Conservation (phyloP, 148 eudicot species). For the Rhododendron henanense region DNA sequence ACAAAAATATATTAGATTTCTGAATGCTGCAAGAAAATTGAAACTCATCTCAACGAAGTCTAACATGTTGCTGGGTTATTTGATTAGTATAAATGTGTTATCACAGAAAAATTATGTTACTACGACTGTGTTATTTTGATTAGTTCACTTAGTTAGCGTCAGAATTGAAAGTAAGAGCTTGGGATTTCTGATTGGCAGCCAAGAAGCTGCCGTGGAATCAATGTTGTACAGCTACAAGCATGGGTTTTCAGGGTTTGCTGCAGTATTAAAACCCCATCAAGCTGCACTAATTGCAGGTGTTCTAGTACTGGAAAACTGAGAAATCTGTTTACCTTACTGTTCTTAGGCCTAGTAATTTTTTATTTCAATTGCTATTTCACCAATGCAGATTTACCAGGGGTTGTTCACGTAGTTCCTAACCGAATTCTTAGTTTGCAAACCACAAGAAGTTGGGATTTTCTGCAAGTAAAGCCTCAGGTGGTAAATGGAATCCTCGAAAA, state of each 20-base stretch:
- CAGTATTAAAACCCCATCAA: constrained; percentile 36
- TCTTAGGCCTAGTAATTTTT: not conserved
- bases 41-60: not conserved
- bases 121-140: not conserved
- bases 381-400: constrained; percentile 40
- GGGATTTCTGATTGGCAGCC: constrained; percentile 22
- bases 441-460: constrained; percentile 60
- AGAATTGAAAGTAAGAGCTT: not conserved
- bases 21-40: not conserved
- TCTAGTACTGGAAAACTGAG: not conserved
- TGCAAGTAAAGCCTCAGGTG: constrained; percentile 28
- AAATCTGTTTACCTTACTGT: not conserved
- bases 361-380: not conserved
- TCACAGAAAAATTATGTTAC: not conserved
- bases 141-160: not conserved
- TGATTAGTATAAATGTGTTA: not conserved
- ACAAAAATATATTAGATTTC: not conserved
- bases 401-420: constrained; percentile 39
- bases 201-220: constrained; percentile 39
- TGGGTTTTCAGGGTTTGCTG: constrained; percentile 62
- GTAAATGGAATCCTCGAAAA: constrained; percentile 34
- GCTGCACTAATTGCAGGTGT: constrained; percentile 40
- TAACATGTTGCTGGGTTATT: not conserved
- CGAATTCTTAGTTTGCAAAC: constrained; percentile 35
- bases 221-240: constrained; percentile 53